These are phyloP conservation scores for Tilletia setariae DNA, from an alignment of 1,284 basidiomycete genomes.

Conservation along the genomic window DNA sequence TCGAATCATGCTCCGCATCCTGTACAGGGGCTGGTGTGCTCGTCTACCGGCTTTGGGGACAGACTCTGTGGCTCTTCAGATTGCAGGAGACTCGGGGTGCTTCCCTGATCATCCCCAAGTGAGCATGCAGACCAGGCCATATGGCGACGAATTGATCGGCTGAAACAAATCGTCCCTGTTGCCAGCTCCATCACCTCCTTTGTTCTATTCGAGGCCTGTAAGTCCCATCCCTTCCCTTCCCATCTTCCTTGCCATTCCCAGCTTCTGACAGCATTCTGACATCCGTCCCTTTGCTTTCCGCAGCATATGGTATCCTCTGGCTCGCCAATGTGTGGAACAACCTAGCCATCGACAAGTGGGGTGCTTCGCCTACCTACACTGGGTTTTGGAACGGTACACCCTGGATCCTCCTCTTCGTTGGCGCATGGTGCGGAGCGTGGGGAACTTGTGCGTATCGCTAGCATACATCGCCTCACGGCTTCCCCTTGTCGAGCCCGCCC, in stretches of 20 bases:
- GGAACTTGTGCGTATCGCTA: background rate
- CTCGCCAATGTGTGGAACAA: conserved; percentile 3
- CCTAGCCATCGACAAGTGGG: conserved; percentile 11
- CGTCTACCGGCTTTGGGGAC: background rate
- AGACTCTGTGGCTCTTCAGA: conserved; percentile 1
- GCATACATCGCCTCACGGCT: background rate
- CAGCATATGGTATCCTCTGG: background rate
- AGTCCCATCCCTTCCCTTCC: too few species aligned
- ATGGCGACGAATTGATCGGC: background rate
- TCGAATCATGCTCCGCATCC: background rate
- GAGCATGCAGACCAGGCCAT: background rate
- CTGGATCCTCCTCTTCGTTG: conserved; percentile 5
- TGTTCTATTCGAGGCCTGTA: conserved; percentile 6
- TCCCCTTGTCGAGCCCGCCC: background rate
- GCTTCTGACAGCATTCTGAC: too few species aligned
- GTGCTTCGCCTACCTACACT: background rate
- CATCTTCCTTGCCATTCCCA: too few species aligned
- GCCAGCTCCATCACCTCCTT: conserved; percentile 3
- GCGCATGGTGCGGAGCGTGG: conserved; percentile 14
- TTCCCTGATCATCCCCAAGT: conserved; percentile 7
- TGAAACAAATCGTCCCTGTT: background rate
- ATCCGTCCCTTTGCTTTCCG: background rate
- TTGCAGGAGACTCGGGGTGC: conserved; percentile 1
- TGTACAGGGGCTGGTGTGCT: background rate
- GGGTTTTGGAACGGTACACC: conserved; percentile 14